These are phyloP conservation scores for Teunomyces stri DNA, from an alignment of 805 yeast species.

Conservation along the genomic window DNA sequence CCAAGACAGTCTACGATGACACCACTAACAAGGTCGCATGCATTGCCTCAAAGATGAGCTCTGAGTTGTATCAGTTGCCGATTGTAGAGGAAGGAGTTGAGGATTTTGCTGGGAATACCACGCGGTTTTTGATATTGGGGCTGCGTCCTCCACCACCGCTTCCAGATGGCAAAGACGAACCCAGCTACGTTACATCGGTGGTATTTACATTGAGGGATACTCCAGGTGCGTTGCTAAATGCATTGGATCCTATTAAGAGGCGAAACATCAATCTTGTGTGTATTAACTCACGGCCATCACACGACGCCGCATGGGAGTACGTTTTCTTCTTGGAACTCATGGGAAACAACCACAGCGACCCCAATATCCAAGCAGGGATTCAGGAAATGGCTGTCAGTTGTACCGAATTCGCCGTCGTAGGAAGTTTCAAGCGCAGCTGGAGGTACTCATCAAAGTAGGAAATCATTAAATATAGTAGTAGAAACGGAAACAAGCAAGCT, in stretches of 20 bases:
- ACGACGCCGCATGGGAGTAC: constrained; percentile 70
- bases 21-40: constrained; percentile 52
- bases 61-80: constrained; percentile 56
- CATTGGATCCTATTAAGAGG: constrained; percentile 54
- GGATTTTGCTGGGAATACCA: constrained; percentile 73
- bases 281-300: constrained; percentile 76
- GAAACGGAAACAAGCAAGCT: neutral
- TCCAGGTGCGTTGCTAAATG: constrained; percentile 73
- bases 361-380: constrained; percentile 33
- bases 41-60: constrained; percentile 69
- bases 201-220: constrained; percentile 65
- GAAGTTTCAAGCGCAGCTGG: constrained; percentile 50
- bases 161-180: constrained; percentile 4
- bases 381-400: constrained; percentile 44
- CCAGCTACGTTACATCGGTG: constrained; percentile 46
- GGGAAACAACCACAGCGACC: constrained; percentile 34
- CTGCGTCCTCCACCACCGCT: constrained; percentile 11
- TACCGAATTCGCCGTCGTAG: constrained; percentile 54
- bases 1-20: constrained; percentile 51
- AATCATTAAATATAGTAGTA: neutral
- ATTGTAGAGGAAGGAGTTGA: constrained; percentile 59
- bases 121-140: constrained; percentile 76
- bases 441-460: constrained; percentile 20
- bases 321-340: constrained; percentile 75
- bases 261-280: constrained; percentile 63